Base-by-base conservation (phyloP, 345 rosid genomes). In the Gossypium anomalum region DNA sequence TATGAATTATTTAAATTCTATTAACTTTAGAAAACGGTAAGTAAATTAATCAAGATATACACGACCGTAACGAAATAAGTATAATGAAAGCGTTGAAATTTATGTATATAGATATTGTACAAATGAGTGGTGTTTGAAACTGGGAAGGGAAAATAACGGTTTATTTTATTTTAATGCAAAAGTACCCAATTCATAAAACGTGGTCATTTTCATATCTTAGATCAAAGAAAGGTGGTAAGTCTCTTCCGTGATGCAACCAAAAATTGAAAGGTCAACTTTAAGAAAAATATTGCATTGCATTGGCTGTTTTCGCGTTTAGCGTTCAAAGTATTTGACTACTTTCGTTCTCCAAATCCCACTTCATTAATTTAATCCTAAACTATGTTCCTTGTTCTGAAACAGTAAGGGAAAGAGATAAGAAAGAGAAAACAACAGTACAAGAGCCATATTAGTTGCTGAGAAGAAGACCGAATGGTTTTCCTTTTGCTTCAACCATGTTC, bases 281-380 rank as follows among this genome's bases (percentile, higher is more conserved):
- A 23, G 16, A 58, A 53, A 53, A 22, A 11, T 6, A 58, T 12
- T 57, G 61, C 25, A 20, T 57, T 58, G 7, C 34, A 58, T 22
- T 58, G 34, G 6, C 27, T 27, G 62, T 22, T 57, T 57, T 57
- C 15, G 7, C 3, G 11, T 57, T 58, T 58, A 58, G 62, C 15
- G 62, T 23, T 58, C 62, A 58, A 58, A 58, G 62, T 58, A 58
- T 58, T 25, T 58, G 62, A 58, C 62, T 58, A 22, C 29, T 11
- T 11, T 22, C 62, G 10, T 11, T 4, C 34, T 14, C 61, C 2
- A 56, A 11, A 22, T 58, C 34, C 34, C 19, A 58, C 62, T 9
- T 58, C 2, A 58, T 58, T 58, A 9, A 58, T 34, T 20, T 58
- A 58, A 22, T 58, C 62, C 62, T 23, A 11, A 23, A 58, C 20